These are phyloP conservation scores for Trypanosoma congolense DNA, from an alignment of 208 protist species.

Conservation along the genomic window DNA sequence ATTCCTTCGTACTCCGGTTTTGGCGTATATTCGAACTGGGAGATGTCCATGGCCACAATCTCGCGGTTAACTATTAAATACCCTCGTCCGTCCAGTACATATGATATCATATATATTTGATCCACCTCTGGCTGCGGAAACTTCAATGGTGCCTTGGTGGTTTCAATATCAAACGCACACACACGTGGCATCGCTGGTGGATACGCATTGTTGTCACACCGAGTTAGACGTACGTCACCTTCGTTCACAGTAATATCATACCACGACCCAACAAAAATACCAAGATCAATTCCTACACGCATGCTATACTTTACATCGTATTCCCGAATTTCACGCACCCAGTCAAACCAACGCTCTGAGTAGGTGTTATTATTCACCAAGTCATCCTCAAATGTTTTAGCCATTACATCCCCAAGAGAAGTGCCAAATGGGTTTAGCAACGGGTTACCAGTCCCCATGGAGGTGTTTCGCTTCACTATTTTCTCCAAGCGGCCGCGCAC, in stretches of 20 bases:
- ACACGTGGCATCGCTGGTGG: constrained; percentile 89
- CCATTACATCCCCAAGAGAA: constrained; percentile 69
- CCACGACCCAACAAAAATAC: constrained; percentile 95
- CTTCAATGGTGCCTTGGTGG: constrained; percentile 98
- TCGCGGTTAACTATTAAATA: constrained; percentile 98
- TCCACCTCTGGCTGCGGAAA: constrained; percentile 98
- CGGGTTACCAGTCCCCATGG: constrained; percentile 33
- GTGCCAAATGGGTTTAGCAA: constrained; percentile 44
- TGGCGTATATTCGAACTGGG: constrained; percentile 99
- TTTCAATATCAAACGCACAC: constrained; percentile 99
- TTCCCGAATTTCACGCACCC: constrained; percentile 97
- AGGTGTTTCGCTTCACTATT: constrained; percentile 75
- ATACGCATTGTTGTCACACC: constrained; percentile 84
- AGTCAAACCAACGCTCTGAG: constrained; percentile 80
- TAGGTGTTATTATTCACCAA: constrained; percentile 21
- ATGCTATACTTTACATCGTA: constrained; percentile 99
- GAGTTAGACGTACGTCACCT: constrained; percentile 54
- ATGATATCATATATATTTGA: constrained; percentile 99
- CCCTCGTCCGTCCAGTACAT: constrained; percentile 99
- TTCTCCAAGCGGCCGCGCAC: constrained; percentile 84
- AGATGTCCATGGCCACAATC: constrained; percentile 97
- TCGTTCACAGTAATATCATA: constrained; percentile 90
- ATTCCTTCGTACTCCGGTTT: constrained; percentile 96
- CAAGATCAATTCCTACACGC: constrained; percentile 95
- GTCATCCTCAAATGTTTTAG: constrained; percentile 59